A percentile compares a stretch with the other conserved stretches of the same genome.
Conservation (phyloP, 768 basidiomycete species). For the Pulveroboletus frians region DNA sequence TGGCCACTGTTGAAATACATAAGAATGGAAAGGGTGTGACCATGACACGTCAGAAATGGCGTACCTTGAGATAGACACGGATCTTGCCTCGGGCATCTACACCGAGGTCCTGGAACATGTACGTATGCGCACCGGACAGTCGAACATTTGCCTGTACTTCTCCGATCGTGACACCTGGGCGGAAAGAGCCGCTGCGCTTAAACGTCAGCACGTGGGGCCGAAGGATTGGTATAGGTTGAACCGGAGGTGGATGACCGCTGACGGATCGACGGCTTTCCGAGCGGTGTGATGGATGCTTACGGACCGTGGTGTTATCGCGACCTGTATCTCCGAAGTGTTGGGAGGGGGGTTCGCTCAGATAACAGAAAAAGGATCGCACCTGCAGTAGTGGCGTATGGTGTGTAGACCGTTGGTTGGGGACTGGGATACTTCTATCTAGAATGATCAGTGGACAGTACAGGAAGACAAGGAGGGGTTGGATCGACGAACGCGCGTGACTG, state of each 20-base stretch:
- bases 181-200: constrained; percentile 64
- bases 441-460: too few relatives aligned
- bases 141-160: constrained; percentile 66
- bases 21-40: not conserved
- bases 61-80: constrained; percentile 55
- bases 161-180: constrained; percentile 57
- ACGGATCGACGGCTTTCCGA: constrained; percentile 17
- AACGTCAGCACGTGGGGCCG: constrained; percentile 52
- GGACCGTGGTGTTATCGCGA: constrained; percentile 49
- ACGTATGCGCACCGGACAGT: constrained; percentile 58
- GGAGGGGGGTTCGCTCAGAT: not conserved
- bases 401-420: constrained; percentile 26
- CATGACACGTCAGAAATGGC: constrained; percentile 17
- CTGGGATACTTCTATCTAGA: too few relatives aligned
- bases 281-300: constrained; percentile 44
- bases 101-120: constrained; percentile 58
- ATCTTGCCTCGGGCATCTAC: constrained; percentile 56
- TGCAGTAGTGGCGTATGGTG: constrained; percentile 41
- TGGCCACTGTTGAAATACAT: constrained; percentile 48
- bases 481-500: too few relatives aligned
- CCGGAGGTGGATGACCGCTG: constrained; percentile 20
- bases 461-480: too few relatives aligned
- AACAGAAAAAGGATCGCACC: constrained; percentile 28
- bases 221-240: constrained; percentile 17
- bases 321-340: constrained; percentile 27